These are phyloP conservation scores for Puccinia novopanici DNA, from an alignment of 1,284 basidiomycete species.

Conservation along the genomic window DNA sequence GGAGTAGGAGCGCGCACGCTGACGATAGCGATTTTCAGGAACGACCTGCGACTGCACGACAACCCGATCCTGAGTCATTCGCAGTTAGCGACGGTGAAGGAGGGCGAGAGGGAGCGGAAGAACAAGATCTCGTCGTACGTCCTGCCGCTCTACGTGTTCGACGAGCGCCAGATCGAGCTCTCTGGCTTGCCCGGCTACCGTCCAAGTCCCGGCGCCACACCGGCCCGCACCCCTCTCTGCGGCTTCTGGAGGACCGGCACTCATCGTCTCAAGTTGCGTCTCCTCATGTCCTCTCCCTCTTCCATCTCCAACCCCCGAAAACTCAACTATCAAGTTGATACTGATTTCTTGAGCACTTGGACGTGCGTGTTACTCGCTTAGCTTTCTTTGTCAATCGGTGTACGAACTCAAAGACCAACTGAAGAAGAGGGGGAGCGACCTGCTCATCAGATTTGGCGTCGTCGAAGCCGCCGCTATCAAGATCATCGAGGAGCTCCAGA, in stretches of 20 bases:
- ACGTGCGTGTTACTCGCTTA: not conserved
- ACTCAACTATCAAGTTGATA: too few species aligned
- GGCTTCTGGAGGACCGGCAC: slow-evolving; percentile 64
- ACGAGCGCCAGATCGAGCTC: slow-evolving; percentile 64
- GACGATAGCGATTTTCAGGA: slow-evolving; percentile 44
- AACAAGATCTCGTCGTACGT: slow-evolving; percentile 60
- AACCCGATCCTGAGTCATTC: slow-evolving; percentile 63
- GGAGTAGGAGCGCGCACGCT: slow-evolving; percentile 1
- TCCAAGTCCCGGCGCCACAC: slow-evolving; percentile 57
- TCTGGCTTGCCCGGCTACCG: slow-evolving; percentile 61
- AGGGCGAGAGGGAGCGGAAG: slow-evolving; percentile 53
- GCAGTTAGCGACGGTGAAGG: slow-evolving; percentile 55
- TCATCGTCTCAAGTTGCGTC: slow-evolving; percentile 58
- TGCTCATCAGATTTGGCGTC: slow-evolving; percentile 63
- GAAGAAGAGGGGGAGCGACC: slow-evolving; percentile 61
- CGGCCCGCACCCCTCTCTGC: slow-evolving; percentile 57
- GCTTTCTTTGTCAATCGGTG: slow-evolving; percentile 63
- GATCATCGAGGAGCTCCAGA: slow-evolving; percentile 60
- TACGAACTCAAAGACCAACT: slow-evolving; percentile 62
- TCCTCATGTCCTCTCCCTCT: not conserved
- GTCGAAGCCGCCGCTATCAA: slow-evolving; percentile 61
- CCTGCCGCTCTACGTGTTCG: slow-evolving; percentile 65
- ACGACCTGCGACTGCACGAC: slow-evolving; percentile 59
- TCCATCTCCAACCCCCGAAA: too few species aligned
- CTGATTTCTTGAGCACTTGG: not conserved